Evolutionary conservation across 139 green algal species (phyloP).

Genomic region (Trebouxia sp.): DNA sequence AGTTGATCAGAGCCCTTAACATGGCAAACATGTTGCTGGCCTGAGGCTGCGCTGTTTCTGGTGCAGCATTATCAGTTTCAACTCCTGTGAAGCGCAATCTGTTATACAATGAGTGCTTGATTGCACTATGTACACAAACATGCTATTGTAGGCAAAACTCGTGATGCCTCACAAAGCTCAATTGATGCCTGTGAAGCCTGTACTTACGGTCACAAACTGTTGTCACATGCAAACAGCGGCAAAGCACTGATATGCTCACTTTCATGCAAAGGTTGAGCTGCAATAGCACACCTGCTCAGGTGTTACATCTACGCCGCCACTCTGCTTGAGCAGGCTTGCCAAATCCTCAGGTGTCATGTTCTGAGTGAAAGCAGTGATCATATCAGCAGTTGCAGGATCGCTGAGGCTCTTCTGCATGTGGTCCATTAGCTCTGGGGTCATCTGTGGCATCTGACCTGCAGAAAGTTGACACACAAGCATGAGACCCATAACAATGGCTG

Average conservation of each 20-base stretch:
- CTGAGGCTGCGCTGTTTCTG: no score
- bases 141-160: no score
- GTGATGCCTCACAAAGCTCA: neutral
- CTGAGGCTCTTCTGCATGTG: conserved; percentile 7
- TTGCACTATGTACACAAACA: no score
- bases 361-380: neutral
- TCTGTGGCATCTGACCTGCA: neutral
- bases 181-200: neutral
- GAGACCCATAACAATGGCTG: neutral
- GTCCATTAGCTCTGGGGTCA: conserved; percentile 3
- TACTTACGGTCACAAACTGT: neutral
- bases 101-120: no score
- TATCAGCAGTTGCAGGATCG: conserved; percentile 17
- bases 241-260: neutral
- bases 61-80: no score
- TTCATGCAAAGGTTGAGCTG: neutral
- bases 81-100: no score
- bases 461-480: neutral
- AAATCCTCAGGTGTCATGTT: conserved; percentile 19
- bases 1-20: neutral
- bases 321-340: conserved; percentile 11
- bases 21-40: no score
- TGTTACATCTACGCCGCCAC: neutral
- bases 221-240: neutral
- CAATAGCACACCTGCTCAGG: neutral